These are phyloP conservation scores for Hypomontagnella monticulosa DNA, from an alignment of 495 filamentous ascomycete species.

Conservation along the genomic window DNA sequence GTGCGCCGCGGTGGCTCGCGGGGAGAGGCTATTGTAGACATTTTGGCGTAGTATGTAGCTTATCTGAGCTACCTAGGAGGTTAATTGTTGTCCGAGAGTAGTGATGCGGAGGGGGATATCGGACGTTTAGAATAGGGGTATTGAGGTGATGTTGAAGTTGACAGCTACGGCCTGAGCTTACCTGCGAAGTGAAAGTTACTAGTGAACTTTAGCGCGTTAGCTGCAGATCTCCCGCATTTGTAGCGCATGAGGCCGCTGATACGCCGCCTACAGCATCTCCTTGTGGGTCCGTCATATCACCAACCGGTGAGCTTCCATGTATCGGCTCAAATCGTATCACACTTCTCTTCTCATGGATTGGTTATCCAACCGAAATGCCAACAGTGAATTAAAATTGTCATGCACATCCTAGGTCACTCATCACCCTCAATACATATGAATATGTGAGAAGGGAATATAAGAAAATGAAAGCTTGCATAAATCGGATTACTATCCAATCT, in stretches of 20 bases:
- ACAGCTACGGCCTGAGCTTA: constrained; percentile 20
- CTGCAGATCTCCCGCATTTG: constrained; percentile 34
- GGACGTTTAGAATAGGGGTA: not conserved
- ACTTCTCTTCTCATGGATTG: not conserved
- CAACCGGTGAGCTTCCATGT: not conserved
- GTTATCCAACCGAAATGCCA: not conserved
- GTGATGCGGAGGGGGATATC: not conserved
- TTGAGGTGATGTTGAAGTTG: constrained; percentile 13
- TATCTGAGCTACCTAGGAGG: not conserved
- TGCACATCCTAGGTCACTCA: too few relatives aligned
- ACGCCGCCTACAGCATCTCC: constrained; percentile 30
- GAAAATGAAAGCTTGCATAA: constrained; percentile 5
- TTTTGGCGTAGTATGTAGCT: constrained; percentile 47
- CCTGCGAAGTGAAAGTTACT: not conserved
- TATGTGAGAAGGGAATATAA: not conserved
- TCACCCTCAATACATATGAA: not conserved
- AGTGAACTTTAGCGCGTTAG: constrained; percentile 33
- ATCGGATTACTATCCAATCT: not conserved
- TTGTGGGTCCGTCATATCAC: not conserved
- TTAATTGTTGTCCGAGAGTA: not conserved
- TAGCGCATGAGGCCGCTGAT: constrained; percentile 43
- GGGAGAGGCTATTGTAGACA: constrained; percentile 82
- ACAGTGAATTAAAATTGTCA: too few relatives aligned
- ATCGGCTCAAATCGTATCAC: not conserved
- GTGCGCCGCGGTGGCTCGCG: constrained; percentile 63